Evolutionary conservation across 495 filamentous ascomycete species (phyloP).

Genomic region (Ascodesmis nigricans): DNA sequence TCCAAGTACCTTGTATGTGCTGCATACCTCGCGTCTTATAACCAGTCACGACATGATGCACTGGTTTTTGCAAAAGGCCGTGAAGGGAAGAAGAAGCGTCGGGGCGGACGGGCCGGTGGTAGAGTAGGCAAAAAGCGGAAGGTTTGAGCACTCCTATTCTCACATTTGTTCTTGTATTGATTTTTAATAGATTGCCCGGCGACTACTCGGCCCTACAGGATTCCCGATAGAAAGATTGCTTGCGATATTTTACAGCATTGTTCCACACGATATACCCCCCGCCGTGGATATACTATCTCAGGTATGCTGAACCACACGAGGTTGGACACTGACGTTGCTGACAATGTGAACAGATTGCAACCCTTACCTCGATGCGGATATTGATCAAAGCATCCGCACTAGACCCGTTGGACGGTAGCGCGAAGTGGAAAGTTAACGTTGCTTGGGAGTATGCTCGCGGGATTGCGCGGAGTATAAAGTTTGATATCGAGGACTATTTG

Average conservation of each 20-base stretch:
- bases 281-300: conserved; percentile 29
- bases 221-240: conserved; percentile 75
- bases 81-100: conserved; percentile 31
- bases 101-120: conserved; percentile 26
- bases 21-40: conserved; percentile 82
- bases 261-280: conserved; percentile 38
- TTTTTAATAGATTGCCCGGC: conserved; percentile 31
- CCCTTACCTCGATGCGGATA: conserved; percentile 54
- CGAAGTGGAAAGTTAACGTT: conserved; percentile 53
- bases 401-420: conserved; percentile 39
- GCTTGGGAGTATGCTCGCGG: conserved; percentile 48
- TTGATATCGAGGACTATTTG: conserved; percentile 52
- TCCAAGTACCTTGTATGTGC: conserved; percentile 65
- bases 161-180: conserved; percentile 14
- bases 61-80: conserved; percentile 68
- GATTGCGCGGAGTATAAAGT: conserved; percentile 43
- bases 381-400: conserved; percentile 35
- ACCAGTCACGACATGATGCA: conserved; percentile 51
- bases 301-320: conserved; percentile 5
- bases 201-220: conserved; percentile 44
- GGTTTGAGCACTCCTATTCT: conserved; percentile 25
- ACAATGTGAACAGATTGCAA: conserved; percentile 48
- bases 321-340: conserved; percentile 12
- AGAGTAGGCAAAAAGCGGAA: conserved; percentile 40
- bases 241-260: conserved; percentile 64